These are phyloP conservation scores for Candida lessepsii DNA, from an alignment of 805 yeast species.

Conservation along the genomic window DNA sequence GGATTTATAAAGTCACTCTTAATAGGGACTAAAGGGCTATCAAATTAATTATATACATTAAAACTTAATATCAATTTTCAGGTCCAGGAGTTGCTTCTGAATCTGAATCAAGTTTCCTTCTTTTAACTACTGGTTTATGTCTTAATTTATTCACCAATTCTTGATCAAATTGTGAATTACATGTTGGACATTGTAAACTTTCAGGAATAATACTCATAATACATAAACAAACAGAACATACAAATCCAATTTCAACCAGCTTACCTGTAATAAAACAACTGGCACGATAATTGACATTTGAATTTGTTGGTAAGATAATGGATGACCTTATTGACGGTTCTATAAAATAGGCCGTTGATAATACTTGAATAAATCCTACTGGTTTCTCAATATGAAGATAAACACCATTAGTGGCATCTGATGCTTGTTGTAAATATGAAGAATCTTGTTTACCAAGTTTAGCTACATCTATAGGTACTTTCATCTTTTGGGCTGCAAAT, in stretches of 20 bases:
- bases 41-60: no score
- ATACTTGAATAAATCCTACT: conserved; percentile 76
- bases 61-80: neutral
- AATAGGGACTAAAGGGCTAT: no score
- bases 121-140: conserved; percentile 57
- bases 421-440: conserved; percentile 90
- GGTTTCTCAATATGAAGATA: conserved; percentile 70
- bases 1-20: no score
- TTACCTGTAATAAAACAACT: conserved; percentile 90
- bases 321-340: conserved; percentile 82
- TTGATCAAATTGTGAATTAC: conserved; percentile 75
- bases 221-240: conserved; percentile 92
- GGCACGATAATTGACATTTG: conserved; percentile 89
- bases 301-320: conserved; percentile 76
- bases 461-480: conserved; percentile 86
- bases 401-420: conserved; percentile 92
- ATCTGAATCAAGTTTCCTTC: conserved; percentile 28
- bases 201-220: conserved; percentile 69
- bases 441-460: conserved; percentile 64
- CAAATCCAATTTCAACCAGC: conserved; percentile 89
- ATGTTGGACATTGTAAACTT: conserved; percentile 75
- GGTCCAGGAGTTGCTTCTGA: neutral
- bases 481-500: conserved; percentile 92
- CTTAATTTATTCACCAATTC: conserved; percentile 55
- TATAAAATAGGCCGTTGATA: conserved; percentile 76